Base-by-base conservation (phyloP, 1,139 yeast species). In the Kodamaea plutei region DNA sequence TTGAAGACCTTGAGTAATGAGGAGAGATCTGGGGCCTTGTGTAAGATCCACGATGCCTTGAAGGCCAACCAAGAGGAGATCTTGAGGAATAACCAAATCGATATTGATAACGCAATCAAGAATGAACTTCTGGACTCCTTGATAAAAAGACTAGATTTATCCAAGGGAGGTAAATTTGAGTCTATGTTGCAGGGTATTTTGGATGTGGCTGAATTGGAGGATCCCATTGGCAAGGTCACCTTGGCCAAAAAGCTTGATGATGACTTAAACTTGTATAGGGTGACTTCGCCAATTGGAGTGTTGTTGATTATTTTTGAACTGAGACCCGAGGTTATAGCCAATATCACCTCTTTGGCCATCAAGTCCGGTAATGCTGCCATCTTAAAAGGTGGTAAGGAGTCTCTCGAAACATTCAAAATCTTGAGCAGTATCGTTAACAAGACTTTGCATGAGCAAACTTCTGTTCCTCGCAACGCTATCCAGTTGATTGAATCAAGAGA, bases 251-350 rank as follows among this genome's bases (percentile, higher is more conserved):
- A 85, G 54, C 65, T 93, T 23, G 99, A 93, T 54, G 94, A 87
- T 29, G 94, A 85, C 5, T 72, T 93, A 44, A 82, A 79, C 33
- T 65, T 93, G 39, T 83, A 79, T 56, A 66, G 95, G 48, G 72
- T 91, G 9, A 82, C 96, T 4, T 83, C 96, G 18, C 98, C 98
- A 10, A 88, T 93, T 6, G 99, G 99, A 9, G 97, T 88, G 0
- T 58, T 93, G 31, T 68, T 93, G 40, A 89, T 93, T 30, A 93
- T 93, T 37, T 93, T 93, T 53, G 99, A 93, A 60, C 80, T 95
- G 23, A 76, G 99, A 48, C 99, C 99, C 18, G 99, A 93, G 54
- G 98, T 93, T 10, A 91, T 93, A 63, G 98, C 98, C 33, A 93
- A 93, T 55, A 91, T 93, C 50, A 82, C 96, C 8, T 94, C 98